Evolutionary conservation across 331 rosid genomes (phyloP).

Genomic region (Pyracantha coccinea): DNA sequence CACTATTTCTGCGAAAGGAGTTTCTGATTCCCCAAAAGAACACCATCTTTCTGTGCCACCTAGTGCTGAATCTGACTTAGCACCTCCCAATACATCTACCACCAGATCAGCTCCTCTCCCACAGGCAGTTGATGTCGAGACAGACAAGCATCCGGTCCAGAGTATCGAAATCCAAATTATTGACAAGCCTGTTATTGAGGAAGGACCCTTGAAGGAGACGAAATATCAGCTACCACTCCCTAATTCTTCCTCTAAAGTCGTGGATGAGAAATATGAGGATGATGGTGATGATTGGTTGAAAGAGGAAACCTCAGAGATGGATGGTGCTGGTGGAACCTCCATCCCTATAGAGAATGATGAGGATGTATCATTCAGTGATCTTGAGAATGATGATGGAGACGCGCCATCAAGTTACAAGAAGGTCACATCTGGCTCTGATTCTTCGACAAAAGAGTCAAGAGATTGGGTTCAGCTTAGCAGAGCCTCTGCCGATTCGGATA

Average conservation of each 20-base stretch:
- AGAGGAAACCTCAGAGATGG: slow-evolving; percentile 72
- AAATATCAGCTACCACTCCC: slow-evolving; percentile 24
- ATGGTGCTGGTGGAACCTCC: slow-evolving; percentile 56
- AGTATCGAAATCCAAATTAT: slow-evolving; percentile 35
- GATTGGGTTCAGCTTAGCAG: slow-evolving; percentile 88
- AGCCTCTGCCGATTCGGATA: slow-evolving; percentile 62
- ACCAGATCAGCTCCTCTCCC: slow-evolving; percentile 30
- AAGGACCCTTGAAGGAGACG: slow-evolving; percentile 28
- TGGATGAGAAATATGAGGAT: slow-evolving; percentile 54
- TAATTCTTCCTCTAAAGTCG: slow-evolving; percentile 31
- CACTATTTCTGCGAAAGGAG: slow-evolving; percentile 24
- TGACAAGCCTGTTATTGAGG: slow-evolving; percentile 59
- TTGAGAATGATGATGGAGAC: slow-evolving; percentile 80
- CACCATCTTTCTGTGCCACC: slow-evolving; percentile 48
- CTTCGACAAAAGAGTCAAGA: slow-evolving; percentile 76
- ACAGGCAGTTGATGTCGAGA: slow-evolving; percentile 35
- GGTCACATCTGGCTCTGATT: slow-evolving; percentile 68
- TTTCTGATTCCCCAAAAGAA: slow-evolving; percentile 27
- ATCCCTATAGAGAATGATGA: slow-evolving; percentile 62
- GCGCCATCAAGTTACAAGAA: slow-evolving; percentile 46
- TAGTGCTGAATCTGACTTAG: slow-evolving; percentile 33
- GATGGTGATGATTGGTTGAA: slow-evolving; percentile 97
- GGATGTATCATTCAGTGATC: slow-evolving; percentile 96
- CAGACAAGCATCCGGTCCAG: slow-evolving; percentile 48
- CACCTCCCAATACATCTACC: slow-evolving; percentile 28